Evolutionary conservation across 805 yeast genomes (phyloP).

Genomic region (Wickerhamiella qilinensis): DNA sequence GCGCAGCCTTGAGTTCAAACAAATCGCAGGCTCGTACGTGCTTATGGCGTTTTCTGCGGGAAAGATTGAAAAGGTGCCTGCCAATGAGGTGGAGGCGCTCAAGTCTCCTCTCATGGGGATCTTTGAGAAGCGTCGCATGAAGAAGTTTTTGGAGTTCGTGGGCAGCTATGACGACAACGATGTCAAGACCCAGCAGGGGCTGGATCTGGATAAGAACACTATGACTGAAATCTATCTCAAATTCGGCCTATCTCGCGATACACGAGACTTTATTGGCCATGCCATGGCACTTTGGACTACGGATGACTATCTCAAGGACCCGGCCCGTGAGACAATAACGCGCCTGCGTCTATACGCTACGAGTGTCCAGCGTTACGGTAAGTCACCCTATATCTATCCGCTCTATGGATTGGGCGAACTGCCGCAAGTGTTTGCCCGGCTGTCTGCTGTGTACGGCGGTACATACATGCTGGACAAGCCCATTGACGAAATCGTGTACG

Average conservation of each 20-base stretch:
- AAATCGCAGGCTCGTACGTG: constrained; percentile 89
- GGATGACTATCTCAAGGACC: constrained; percentile 74
- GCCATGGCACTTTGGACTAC: constrained; percentile 96
- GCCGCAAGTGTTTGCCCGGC: constrained; percentile 97
- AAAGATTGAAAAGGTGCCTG: constrained; percentile 84
- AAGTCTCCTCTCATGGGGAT: constrained; percentile 87
- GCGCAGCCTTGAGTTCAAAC: constrained; percentile 88
- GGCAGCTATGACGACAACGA: constrained; percentile 68
- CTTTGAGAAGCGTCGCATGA: constrained; percentile 91
- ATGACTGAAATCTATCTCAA: constrained; percentile 83
- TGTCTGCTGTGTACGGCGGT: constrained; percentile 95
- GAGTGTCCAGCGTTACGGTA: constrained; percentile 88
- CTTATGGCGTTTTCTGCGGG: constrained; percentile 48
- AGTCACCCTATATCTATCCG: constrained; percentile 92
- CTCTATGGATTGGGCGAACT: constrained; percentile 92
- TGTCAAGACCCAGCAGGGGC: constrained; percentile 60
- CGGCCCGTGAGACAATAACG: constrained; percentile 84
- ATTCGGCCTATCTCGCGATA: constrained; percentile 81
- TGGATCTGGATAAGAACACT: constrained; percentile 71
- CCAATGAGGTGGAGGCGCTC: constrained; percentile 82
- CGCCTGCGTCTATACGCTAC: constrained; percentile 73
- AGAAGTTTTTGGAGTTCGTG: constrained; percentile 77
- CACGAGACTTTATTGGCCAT: constrained; percentile 93
- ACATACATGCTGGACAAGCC: constrained; percentile 97
- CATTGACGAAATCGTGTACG: constrained; percentile 71